phyloP scores from a whole-genome alignment of 108 stramenopile genomes.

The Parmales sp. region DNA sequence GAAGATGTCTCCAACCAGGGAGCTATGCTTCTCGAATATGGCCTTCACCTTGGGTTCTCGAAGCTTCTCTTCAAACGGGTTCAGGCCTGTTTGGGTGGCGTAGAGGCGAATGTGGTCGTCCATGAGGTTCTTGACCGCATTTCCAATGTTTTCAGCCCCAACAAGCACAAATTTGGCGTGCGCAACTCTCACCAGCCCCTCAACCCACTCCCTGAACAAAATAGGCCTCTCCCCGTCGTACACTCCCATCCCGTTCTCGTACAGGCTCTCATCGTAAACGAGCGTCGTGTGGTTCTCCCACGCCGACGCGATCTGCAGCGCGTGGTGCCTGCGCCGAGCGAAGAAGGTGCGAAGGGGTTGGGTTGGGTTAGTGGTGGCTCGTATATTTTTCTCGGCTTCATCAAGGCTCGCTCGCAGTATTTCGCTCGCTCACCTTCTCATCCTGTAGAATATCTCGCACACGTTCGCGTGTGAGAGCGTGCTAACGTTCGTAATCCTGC shows the following conservation, averaged over 20 bases:
- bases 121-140: background rate
- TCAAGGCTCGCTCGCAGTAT: too few relatives aligned
- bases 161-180: background rate
- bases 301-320: background rate
- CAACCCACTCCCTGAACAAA: conserved; percentile 1
- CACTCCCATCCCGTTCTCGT: background rate
- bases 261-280: background rate
- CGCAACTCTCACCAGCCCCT: background rate
- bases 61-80: background rate
- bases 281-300: background rate
- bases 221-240: background rate
- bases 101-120: conserved; percentile 7
- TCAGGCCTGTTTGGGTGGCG: conserved; percentile 5
- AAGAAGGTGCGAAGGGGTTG: too few relatives aligned
- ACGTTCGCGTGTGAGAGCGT: background rate
- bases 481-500: background rate
- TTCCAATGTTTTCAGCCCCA: background rate
- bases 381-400: too few relatives aligned
- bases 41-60: background rate
- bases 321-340: too few relatives aligned
- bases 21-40: background rate
- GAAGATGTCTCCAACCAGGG: background rate
- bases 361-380: too few relatives aligned
- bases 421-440: too few relatives aligned
- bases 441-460: background rate